A percentile compares a stretch with the other conserved stretches of the same genome.
These are phyloP conservation scores for Mortierella sp. DNA, from an alignment of 371 early-diverging fungal species.

Conservation along the genomic window DNA sequence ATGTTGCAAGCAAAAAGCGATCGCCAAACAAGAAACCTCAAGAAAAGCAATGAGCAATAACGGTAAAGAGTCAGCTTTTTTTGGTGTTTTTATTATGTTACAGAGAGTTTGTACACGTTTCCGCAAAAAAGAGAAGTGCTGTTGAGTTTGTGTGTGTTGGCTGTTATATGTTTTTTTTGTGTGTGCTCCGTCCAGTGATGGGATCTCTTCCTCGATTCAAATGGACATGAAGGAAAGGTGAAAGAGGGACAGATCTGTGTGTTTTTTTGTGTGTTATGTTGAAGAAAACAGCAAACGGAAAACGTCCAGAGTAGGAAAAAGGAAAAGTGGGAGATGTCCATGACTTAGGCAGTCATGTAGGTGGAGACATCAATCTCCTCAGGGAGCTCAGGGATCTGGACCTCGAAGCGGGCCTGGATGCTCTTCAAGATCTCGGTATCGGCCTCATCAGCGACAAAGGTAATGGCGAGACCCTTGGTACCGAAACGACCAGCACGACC, in stretches of 20 bases:
- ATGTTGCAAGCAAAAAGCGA: too few relatives aligned
- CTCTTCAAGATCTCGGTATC: slow-evolving; percentile 88
- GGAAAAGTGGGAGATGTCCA: too few relatives aligned
- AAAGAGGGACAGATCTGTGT: neutral
- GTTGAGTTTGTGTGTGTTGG: neutral
- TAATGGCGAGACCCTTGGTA: slow-evolving; percentile 98
- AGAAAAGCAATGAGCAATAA: neutral
- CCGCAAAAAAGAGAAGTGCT: neutral
- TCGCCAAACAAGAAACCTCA: neutral
- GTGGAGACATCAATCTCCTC: slow-evolving; percentile 88
- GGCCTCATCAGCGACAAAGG: slow-evolving; percentile 94
- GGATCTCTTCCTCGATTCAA: slow-evolving; percentile 1
- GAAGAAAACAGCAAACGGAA: neutral
- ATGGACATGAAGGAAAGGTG: neutral
- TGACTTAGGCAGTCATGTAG: slow-evolving; percentile 66
- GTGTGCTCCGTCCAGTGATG: neutral
- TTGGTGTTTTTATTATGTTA: slow-evolving; percentile 5
- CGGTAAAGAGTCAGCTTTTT: neutral
- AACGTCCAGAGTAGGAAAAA: slow-evolving; percentile 1
- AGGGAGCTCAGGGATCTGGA: slow-evolving; percentile 92
- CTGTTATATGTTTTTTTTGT: neutral
- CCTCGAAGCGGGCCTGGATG: slow-evolving; percentile 97
- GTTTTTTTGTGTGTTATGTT: neutral
- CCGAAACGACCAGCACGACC: slow-evolving; percentile 99
- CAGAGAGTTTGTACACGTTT: neutral